A percentile compares a stretch with the other conserved stretches of the same genome.
These are phyloP conservation scores for Hygrophoropsis aurantiaca DNA, from an alignment of 768 basidiomycete genomes.

Conservation along the genomic window DNA sequence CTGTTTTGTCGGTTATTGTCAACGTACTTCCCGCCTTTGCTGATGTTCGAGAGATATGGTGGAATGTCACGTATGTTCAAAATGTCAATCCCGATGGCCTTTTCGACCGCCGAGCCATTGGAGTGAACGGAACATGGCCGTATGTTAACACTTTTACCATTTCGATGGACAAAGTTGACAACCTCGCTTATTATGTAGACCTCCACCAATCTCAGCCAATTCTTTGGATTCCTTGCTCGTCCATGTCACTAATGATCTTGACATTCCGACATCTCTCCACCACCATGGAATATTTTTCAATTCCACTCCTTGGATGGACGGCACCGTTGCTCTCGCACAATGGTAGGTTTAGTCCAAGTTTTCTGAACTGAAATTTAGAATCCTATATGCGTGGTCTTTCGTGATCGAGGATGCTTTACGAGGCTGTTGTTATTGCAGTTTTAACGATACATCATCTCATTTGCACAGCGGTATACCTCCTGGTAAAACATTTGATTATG, in stretches of 20 bases:
- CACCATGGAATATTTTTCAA: slow-evolving; percentile 98
- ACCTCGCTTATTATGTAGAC: slow-evolving; percentile 41
- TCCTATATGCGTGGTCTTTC: no score
- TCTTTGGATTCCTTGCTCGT: slow-evolving; percentile 72
- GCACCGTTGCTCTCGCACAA: slow-evolving; percentile 78
- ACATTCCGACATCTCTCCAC: slow-evolving; percentile 70
- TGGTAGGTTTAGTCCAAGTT: slow-evolving; percentile 51
- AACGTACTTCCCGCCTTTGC: slow-evolving; percentile 45
- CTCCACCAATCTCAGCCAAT: slow-evolving; percentile 76
- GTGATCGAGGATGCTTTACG: no score
- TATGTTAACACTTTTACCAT: slow-evolving; percentile 36
- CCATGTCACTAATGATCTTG: slow-evolving; percentile 74
- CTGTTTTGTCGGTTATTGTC: slow-evolving; percentile 13
- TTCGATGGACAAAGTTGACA: not conserved
- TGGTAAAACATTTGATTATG: slow-evolving; percentile 69
- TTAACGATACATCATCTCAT: no score
- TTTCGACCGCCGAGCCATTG: slow-evolving; percentile 71
- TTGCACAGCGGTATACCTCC: slow-evolving; percentile 70
- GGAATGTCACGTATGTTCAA: slow-evolving; percentile 87
- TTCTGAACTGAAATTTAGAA: no score
- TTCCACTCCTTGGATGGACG: slow-evolving; percentile 84
- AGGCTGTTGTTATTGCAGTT: no score
- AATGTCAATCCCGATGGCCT: slow-evolving; percentile 85
- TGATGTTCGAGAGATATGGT: slow-evolving; percentile 77
- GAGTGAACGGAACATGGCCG: slow-evolving; percentile 95